Evolutionary conservation across 768 basidiomycete species (phyloP).

Genomic region (Boletus huronensis): DNA sequence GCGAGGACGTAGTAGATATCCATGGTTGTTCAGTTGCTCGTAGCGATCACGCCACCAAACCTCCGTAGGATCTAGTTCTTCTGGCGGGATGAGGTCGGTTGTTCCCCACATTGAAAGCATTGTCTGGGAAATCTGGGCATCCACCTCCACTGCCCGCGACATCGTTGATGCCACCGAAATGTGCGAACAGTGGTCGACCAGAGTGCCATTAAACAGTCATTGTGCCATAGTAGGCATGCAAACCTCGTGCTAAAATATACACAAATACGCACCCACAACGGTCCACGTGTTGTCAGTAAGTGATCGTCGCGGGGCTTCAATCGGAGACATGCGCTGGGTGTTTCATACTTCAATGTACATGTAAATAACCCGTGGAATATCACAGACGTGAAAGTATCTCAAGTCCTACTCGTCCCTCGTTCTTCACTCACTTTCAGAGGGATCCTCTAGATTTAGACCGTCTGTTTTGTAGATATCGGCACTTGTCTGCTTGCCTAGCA

Average conservation of each 20-base stretch:
- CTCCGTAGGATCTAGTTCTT: conserved; percentile 8
- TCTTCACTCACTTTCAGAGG: not conserved
- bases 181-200: not conserved
- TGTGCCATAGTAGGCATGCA: not conserved
- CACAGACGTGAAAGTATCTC: not conserved
- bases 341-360: not conserved
- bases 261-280: conserved; percentile 8
- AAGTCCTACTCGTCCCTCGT: not conserved
- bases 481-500: not conserved
- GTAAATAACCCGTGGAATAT: not conserved
- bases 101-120: not conserved
- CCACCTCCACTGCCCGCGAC: not conserved
- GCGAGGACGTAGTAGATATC: conserved; percentile 13
- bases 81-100: not conserved
- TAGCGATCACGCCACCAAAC: conserved; percentile 14
- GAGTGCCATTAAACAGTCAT: not conserved
- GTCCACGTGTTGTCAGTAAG: not conserved
- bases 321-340: conserved; percentile 6
- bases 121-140: not conserved
- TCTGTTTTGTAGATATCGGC: not conserved
- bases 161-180: not conserved
- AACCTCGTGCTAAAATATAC: conserved; percentile 8
- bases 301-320: not conserved
- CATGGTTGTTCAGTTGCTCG: not conserved
- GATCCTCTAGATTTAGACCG: too few species aligned